These are phyloP conservation scores for Trypanosomatidae sp. DNA, from an alignment of 208 protist species.

Conservation along the genomic window DNA sequence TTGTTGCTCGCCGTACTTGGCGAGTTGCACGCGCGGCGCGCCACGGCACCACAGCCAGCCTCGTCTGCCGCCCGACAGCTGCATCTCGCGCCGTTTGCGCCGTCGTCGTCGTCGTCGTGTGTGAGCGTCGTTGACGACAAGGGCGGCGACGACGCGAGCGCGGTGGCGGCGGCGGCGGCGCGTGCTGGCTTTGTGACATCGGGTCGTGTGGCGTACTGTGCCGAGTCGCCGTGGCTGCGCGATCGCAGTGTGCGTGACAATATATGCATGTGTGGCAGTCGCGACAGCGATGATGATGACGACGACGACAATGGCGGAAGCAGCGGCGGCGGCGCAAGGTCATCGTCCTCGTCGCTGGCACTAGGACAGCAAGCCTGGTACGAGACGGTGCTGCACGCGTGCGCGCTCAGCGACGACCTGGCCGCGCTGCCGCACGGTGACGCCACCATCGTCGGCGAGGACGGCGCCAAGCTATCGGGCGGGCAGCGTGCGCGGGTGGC, in stretches of 20 bases:
- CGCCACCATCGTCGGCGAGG: conserved; percentile 73
- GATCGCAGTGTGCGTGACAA: conserved; percentile 90
- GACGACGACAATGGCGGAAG: too few species aligned
- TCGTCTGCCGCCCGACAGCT: conserved; percentile 2
- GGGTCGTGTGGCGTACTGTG: conserved; percentile 64
- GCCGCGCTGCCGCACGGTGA: conserved; percentile 62
- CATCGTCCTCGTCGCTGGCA: too few species aligned
- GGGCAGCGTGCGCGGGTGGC: conserved; percentile 80
- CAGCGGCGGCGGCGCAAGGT: too few species aligned
- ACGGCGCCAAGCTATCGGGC: conserved; percentile 69
- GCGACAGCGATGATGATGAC: too few species aligned
- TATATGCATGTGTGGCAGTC: too few species aligned
- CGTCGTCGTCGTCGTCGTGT: too few species aligned
- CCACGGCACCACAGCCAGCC: not conserved
- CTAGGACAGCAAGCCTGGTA: conserved; percentile 47
- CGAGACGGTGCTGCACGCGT: conserved; percentile 35
- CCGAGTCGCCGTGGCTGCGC: conserved; percentile 86
- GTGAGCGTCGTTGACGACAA: too few species aligned
- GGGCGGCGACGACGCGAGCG: not conserved
- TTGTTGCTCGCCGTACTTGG: conserved; percentile 66
- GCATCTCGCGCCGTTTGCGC: not conserved
- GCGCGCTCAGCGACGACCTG: conserved; percentile 72
- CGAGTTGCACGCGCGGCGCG: conserved; percentile 28
- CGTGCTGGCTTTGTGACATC: conserved; percentile 23
- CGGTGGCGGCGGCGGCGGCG: not conserved